Evolutionary conservation across 2,329 filamentous ascomycete species (phyloP), one percentile per base, ranked within the genome.

Genomic region (Ramularia endophylla): DNA sequence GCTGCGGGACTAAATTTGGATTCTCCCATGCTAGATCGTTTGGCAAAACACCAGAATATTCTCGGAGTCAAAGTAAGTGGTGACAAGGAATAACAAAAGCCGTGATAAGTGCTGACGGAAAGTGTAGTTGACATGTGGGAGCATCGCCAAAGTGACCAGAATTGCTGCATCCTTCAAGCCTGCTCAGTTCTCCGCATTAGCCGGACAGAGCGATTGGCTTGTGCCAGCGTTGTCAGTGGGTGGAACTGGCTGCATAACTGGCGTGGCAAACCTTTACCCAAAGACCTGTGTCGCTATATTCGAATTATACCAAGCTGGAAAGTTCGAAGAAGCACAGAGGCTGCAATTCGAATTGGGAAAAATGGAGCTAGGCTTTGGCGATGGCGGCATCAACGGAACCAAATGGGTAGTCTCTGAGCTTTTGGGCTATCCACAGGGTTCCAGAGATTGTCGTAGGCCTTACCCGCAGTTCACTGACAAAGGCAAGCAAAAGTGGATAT

Each of bases 231-330:
- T 83, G 25, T 70, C 71, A 2, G 72, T 74, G 5, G 79, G 80
- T 12, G 75, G 72, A 20, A 70, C 72, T 2, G 80, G 80, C 8
- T 77, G 72, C 49, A 77, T 83, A 36, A 76, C 78, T 0, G 79
- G 77, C 3, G 75, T 82, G 47, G 80, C 71, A 18, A 83, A 83
- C 48, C 65, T 82, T 2, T 79, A 75, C 51, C 78, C 78, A 7
- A 72, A 70, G 55, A 62, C 59, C n/a, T 75, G 70, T 53, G 60
- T 77, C 36, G 31, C 36, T 11, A 36, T 48, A n/a, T 51, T 46
- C 29, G 37, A 48, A 12, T 20, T 48, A 15, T 46, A 46, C 38
- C 17, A 17, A 7, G 43, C 39, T 5, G 48, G 40, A 2, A 69
- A 73, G 53, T 43, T 61, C 8, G 58, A 65, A 8, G 71, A 75